phyloP scores from a whole-genome alignment of 768 basidiomycete genomes.

The Gymnopilus dilepis region DNA sequence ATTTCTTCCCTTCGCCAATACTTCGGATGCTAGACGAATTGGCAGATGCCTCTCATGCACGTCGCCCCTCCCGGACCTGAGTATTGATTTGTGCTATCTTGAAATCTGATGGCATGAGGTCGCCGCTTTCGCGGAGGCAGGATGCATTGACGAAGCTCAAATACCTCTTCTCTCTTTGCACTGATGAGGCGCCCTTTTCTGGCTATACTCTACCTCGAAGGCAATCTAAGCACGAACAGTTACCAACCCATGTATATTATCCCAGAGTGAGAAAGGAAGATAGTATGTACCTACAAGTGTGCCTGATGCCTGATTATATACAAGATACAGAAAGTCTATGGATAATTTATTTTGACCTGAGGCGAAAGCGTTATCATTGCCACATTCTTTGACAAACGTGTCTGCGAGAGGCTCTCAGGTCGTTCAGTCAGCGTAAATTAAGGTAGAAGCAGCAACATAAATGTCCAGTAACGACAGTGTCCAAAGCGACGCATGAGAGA shows the following conservation, averaged over 20 bases:
- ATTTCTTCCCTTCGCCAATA: neutral
- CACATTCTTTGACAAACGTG: constrained; percentile 6
- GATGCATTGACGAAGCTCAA: too few species aligned
- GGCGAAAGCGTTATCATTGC: neutral
- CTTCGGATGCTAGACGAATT: neutral
- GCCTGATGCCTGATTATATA: constrained; percentile 12
- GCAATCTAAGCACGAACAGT: neutral
- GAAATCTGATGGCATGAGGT: neutral
- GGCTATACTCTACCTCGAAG: too few species aligned
- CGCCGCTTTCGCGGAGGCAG: too few species aligned
- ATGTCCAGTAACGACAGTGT: constrained; percentile 28
- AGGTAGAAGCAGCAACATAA: constrained; percentile 7
- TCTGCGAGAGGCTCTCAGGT: constrained; percentile 11
- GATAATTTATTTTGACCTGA: constrained; percentile 5
- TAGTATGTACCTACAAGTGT: constrained; percentile 15
- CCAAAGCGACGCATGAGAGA: constrained; percentile 21
- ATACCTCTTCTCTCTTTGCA: too few species aligned
- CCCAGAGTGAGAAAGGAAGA: constrained; percentile 15
- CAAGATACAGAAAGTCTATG: constrained; percentile 8
- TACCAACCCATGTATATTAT: constrained; percentile 9
- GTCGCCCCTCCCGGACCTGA: neutral
- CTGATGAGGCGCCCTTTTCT: too few species aligned
- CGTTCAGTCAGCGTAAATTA: constrained; percentile 20
- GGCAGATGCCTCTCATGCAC: neutral
- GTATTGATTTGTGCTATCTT: neutral